Evolutionary conservation across 306 rosid genomes (phyloP), one percentile per base, ranked within the genome.

Genomic region (Medicago truncatula): DNA sequence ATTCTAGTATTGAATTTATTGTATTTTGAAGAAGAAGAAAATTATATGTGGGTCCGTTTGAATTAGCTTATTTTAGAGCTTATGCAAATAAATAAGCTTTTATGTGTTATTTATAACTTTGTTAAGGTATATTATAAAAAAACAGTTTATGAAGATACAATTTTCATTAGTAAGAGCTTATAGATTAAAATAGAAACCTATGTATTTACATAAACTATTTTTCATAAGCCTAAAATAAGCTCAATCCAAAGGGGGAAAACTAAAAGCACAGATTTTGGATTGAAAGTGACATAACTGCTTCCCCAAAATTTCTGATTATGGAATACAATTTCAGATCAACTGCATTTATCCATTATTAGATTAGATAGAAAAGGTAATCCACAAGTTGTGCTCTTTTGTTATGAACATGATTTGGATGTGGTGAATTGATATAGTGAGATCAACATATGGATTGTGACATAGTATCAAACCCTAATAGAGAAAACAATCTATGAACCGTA

Each of bases 401-500:
- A 74, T 84, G 41, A 7, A 70, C 38, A 74, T 5, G 77, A 74
- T 78, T 56, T 65, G 54, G 73, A 69, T 53, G 44, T 63, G 3
- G 7, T 47, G 43, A 69, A 20, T 13, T 57, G 70, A 54, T 46
- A 58, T 49, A 41, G 44, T 14, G 43, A 4, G 49, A 75, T 74
- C 13, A 67, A 77, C 61, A 67, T 34, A 54, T 81, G 28, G 85
- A 85, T 50, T 65, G 61, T 81, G 79, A 85, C 69, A 16, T 70
- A 58, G 53, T 75, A 81, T 78, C 85, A 16, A 58, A 78, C 70
- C 62, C 18, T 78, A 21, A 41, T 52, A 75, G 7, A 71, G 83
- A 85, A 78, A 78, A 85, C 61, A 81, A 76, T 75, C 11, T 66
- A 39, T 69, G 73, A 81, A 64, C 83, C 41, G 40, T 49, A 77